These are phyloP conservation scores for Salix koriyanagi DNA, from an alignment of 345 rosid species.

Conservation along the genomic window DNA sequence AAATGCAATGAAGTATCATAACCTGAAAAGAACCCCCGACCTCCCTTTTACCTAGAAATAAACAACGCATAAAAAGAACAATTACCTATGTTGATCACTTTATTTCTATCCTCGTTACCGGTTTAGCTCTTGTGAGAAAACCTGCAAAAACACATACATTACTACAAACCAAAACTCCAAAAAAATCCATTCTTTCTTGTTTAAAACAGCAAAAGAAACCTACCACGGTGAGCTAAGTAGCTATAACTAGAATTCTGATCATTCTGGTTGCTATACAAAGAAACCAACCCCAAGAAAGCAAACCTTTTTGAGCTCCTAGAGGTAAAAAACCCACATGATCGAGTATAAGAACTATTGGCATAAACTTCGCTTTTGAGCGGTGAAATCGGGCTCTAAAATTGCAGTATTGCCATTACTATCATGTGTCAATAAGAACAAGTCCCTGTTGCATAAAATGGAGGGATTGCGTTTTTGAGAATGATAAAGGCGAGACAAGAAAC, in stretches of 20 bases:
- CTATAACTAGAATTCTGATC: conserved; percentile 14
- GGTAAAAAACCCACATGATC: conserved; percentile 21
- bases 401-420: conserved; percentile 6
- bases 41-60: neutral
- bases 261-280: conserved; percentile 22
- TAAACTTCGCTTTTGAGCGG: conserved; percentile 25
- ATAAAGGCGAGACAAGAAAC: conserved; percentile 49
- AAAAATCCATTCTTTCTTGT: neutral
- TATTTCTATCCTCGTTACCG: conserved; percentile 56
- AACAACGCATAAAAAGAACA: neutral
- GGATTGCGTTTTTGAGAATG: conserved; percentile 31
- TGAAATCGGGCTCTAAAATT: conserved; percentile 3
- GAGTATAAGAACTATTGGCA: conserved; percentile 20
- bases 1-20: too few species aligned
- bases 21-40: too few species aligned
- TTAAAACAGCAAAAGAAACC: conserved; percentile 15
- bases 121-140: conserved; percentile 74
- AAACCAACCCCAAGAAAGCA: conserved; percentile 36
- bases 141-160: conserved; percentile 28
- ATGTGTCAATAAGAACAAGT: conserved; percentile 1
- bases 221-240: conserved; percentile 42
- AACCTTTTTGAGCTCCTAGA: conserved; percentile 19
- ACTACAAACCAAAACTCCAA: neutral
- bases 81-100: conserved; percentile 76
- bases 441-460: neutral